These are phyloP conservation scores for Delonix regia DNA, from an alignment of 306 rosid genomes.

Conservation along the genomic window DNA sequence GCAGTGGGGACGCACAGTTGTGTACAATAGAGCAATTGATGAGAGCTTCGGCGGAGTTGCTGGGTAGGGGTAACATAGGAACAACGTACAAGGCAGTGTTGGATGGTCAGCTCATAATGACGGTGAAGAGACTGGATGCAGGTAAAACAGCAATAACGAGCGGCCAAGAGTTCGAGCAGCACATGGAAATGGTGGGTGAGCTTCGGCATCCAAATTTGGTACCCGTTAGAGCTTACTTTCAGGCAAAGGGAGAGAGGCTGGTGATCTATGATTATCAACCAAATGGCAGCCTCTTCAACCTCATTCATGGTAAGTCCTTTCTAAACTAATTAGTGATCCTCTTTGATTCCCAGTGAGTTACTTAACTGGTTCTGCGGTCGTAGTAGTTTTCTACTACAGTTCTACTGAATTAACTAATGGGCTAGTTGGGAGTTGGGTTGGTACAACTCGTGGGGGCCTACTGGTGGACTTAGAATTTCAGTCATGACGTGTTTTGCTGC, in stretches of 20 bases:
- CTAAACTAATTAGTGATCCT: not conserved
- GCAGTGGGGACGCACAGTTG: slow-evolving; percentile 62
- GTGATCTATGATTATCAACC: slow-evolving; percentile 86
- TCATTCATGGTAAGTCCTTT: slow-evolving; percentile 72
- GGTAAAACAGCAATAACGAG: slow-evolving; percentile 56
- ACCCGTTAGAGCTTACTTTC: slow-evolving; percentile 78
- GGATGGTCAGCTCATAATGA: slow-evolving; percentile 62
- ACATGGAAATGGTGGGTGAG: slow-evolving; percentile 67
- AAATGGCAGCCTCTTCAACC: slow-evolving; percentile 88
- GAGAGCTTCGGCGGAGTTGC: slow-evolving; percentile 95
- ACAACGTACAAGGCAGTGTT: slow-evolving; percentile 92
- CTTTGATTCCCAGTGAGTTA: not conserved
- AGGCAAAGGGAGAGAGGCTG: slow-evolving; percentile 89
- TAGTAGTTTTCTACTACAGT: not conserved
- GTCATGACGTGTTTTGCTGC: slow-evolving; percentile 19
- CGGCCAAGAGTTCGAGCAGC: slow-evolving; percentile 62
- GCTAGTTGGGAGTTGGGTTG: not conserved
- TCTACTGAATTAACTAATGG: not conserved
- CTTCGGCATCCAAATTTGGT: slow-evolving; percentile 88
- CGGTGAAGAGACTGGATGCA: slow-evolving; percentile 91
- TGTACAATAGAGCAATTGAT: slow-evolving; percentile 81
- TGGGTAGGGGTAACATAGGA: slow-evolving; percentile 82
- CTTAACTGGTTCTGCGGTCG: not conserved
- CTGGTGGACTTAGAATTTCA: slow-evolving; percentile 27
- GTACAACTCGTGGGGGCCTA: slow-evolving; percentile 26